Evolutionary conservation across 345 rosid species (phyloP).

Genomic region (Citrus unshiu): DNA sequence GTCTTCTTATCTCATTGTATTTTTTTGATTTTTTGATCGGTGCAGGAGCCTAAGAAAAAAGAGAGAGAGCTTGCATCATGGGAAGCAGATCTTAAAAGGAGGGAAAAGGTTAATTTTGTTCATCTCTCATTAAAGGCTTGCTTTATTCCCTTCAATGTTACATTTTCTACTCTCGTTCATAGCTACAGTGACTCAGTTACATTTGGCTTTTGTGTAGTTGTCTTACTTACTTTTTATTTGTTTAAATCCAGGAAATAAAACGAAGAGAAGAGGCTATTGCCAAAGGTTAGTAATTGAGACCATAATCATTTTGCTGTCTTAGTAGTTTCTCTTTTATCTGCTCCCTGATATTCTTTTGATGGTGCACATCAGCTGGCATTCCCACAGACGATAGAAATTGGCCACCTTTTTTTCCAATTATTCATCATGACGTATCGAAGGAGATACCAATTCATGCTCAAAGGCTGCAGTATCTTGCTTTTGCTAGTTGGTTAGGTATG

Average conservation of each 20-base stretch:
- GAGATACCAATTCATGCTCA: conserved; percentile 98
- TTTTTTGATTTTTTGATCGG: conserved; percentile 1
- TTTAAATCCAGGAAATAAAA: conserved; percentile 55
- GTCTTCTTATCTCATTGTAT: conserved; percentile 11
- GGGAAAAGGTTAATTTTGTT: conserved; percentile 52
- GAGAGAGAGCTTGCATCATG: conserved; percentile 75
- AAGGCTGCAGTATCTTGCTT: conserved; percentile 91
- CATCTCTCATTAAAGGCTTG: neutral
- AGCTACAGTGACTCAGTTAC: neutral
- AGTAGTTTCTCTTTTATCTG: neutral
- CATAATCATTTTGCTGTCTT: neutral
- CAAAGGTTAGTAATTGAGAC: conserved; percentile 34
- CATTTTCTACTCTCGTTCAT: neutral
- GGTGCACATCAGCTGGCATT: conserved; percentile 62
- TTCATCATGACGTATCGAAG: conserved; percentile 94
- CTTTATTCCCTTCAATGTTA: neutral
- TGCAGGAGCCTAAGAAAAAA: conserved; percentile 66
- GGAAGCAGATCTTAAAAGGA: conserved; percentile 94
- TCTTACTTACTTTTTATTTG: conserved; percentile 18
- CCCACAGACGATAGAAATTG: conserved; percentile 73
- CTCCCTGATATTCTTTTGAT: neutral
- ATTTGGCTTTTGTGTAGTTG: neutral
- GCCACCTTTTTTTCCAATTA: conserved; percentile 95
- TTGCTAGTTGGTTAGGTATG: conserved; percentile 98
- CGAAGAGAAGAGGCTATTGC: conserved; percentile 75